phyloP scores from a whole-genome alignment of 331 rosid genomes.

The Quercus tomentella region DNA sequence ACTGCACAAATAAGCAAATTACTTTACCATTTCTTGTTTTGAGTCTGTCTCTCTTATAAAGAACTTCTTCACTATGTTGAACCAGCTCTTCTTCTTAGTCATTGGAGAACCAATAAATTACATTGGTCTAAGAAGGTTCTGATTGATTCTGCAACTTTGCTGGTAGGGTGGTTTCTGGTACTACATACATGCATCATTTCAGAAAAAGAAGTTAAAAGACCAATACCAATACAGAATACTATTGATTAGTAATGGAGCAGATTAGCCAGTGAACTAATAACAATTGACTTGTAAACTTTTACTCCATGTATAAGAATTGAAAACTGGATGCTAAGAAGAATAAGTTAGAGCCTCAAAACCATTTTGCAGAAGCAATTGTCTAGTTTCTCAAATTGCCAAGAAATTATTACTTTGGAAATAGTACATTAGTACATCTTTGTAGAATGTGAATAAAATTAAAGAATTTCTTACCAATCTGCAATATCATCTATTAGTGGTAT shows the following conservation, averaged over 20 bases:
- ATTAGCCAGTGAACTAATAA: too few species aligned
- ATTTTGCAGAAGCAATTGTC: too few species aligned
- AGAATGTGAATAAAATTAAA: too few species aligned
- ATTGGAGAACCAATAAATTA: constrained; percentile 34
- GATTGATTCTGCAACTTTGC: background rate
- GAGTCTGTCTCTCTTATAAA: constrained; percentile 55
- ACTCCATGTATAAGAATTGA: background rate
- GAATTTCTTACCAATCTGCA: too few species aligned
- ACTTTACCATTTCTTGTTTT: constrained; percentile 53
- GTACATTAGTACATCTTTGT: too few species aligned
- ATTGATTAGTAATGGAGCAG: background rate
- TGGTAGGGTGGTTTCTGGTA: background rate
- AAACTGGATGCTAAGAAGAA: background rate
- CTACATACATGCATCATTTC: background rate
- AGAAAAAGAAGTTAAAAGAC: background rate
- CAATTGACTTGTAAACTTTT: background rate
- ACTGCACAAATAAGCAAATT: constrained; percentile 11
- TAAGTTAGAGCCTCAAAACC: background rate
- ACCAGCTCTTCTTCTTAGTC: constrained; percentile 82
- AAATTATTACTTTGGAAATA: background rate
- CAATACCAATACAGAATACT: background rate
- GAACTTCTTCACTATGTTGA: constrained; percentile 53
- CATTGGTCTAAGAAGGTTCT: constrained; percentile 3
- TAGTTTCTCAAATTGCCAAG: too few species aligned
- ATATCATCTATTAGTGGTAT: too few species aligned